Conservation (phyloP, 148 eudicot species). For the Hydrangea macrophylla region DNA sequence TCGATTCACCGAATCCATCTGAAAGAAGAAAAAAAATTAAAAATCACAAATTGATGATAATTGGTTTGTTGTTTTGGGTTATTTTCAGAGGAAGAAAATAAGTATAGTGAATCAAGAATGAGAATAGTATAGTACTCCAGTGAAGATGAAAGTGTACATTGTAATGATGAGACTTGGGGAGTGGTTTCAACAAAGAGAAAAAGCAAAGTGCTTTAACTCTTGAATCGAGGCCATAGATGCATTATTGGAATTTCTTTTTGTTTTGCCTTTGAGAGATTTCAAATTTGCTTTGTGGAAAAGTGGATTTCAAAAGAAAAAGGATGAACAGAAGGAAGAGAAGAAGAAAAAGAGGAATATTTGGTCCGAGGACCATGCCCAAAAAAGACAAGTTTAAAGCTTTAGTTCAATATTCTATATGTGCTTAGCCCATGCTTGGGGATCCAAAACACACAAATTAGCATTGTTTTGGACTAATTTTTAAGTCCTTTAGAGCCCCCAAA, state of each 20-base stretch:
- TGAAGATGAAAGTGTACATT: conserved; percentile 13
- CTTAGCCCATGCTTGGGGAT: no score
- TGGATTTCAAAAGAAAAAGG: no score
- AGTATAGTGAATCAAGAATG: no score
- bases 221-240: conserved; percentile 42
- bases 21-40: conserved; percentile 15
- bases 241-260: conserved; percentile 10
- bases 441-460: no score
- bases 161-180: conserved; percentile 13
- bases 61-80: background rate
- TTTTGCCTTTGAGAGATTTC: background rate
- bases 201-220: conserved; percentile 50
- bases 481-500: no score
- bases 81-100: background rate
- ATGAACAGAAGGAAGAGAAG: background rate
- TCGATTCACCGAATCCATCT: conserved; percentile 64
- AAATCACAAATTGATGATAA: background rate
- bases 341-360: background rate
- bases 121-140: no score
- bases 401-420: no score
- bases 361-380: background rate
- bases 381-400: no score
- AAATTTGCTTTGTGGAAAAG: conserved; percentile 5
- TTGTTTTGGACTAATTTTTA: no score
- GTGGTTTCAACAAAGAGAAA: conserved; percentile 28